A percentile compares a stretch with the other conserved stretches of the same genome.
phyloP scores from a whole-genome alignment of 352 stramenopile genomes.

The Aphanomyces astaci region DNA sequence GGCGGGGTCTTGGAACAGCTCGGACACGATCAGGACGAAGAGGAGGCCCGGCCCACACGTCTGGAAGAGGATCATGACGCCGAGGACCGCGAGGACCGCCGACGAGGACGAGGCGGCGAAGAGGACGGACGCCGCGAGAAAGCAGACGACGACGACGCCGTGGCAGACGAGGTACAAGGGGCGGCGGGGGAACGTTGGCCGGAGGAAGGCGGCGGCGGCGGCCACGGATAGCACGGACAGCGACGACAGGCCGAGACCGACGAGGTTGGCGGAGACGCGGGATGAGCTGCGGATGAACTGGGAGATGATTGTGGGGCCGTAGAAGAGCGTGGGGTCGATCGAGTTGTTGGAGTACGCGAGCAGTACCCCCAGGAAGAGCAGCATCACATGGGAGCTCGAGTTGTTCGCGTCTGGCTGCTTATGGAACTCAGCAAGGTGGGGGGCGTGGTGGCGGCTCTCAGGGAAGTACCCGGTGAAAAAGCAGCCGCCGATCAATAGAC shows the following conservation, averaged over 20 bases:
- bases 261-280: slow-evolving; percentile 59
- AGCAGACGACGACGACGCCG: slow-evolving; percentile 56
- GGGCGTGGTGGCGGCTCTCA: slow-evolving; percentile 72
- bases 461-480: slow-evolving; percentile 58
- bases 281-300: slow-evolving; percentile 54
- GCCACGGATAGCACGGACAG: slow-evolving; percentile 61
- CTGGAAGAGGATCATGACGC: slow-evolving; percentile 63
- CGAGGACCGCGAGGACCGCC: slow-evolving; percentile 36
- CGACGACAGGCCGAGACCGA: slow-evolving; percentile 59
- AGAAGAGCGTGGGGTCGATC: slow-evolving; percentile 82
- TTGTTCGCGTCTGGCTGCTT: slow-evolving; percentile 27
- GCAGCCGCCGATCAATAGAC: slow-evolving; percentile 68
- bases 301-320: slow-evolving; percentile 74
- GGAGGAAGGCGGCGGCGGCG: slow-evolving; percentile 57
- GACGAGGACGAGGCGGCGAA: slow-evolving; percentile 27
- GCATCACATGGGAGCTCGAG: slow-evolving; percentile 28
- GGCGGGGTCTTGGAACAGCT: slow-evolving; percentile 75
- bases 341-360: slow-evolving; percentile 84
- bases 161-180: slow-evolving; percentile 68
- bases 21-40: slow-evolving; percentile 79
- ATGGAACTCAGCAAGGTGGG: slow-evolving; percentile 58
- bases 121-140: slow-evolving; percentile 52
- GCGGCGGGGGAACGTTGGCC: slow-evolving; percentile 53
- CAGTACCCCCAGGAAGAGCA: slow-evolving; percentile 66
- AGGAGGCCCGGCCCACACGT: slow-evolving; percentile 67